Evolutionary conservation across 1,284 basidiomycete genomes (phyloP), one percentile per base, ranked within the genome.

Genomic region (Ustilago loliicola): DNA sequence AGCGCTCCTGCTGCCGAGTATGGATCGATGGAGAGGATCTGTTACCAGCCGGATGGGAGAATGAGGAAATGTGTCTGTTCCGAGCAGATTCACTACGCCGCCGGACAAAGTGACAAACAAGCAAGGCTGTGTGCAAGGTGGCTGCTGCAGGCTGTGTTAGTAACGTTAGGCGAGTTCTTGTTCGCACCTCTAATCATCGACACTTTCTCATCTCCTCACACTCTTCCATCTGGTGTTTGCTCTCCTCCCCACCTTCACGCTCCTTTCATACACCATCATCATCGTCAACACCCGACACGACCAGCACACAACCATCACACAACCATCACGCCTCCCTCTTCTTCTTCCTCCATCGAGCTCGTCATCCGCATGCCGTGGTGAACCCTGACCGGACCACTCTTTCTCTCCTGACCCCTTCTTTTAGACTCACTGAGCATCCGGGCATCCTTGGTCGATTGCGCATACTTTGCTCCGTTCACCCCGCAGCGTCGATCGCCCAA

Each of bases 121-220:
- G 50, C 9, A 34, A 52, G 50, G 50, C 50, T 52, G 50, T 52
- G 38, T 52, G 51, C 29, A 50, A 45, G 13, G 34, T 40, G 23
- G 13, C 30, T 54, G 50, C 36, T 27, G 27, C 56, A 61, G 47
- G 57, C 48, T 56, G 57, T 56, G 57, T 54, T 36, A 10, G 21
- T 29, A 6, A 25, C 40, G 11, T 27, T 58, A 25, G 11, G 17
- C 13, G 29, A 32, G 30, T 30, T 15, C 3, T 34, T 29, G 56
- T 58, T 58, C 56, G 42, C 42, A 58, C 56, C 40, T 58, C 45
- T 34, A 51, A 60, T 60, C 58, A 38, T 60, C 58, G 27, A 21
- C 58, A 60, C 47, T 40, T 40, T 40, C 25, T 10, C 55, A 17
- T 17, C 38, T 9, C 7, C 21, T 45, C 27, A 21, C 51, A 45